Base-by-base conservation (phyloP, 2,329 filamentous ascomycete species). In the Byssoonygena ceratinophila region DNA sequence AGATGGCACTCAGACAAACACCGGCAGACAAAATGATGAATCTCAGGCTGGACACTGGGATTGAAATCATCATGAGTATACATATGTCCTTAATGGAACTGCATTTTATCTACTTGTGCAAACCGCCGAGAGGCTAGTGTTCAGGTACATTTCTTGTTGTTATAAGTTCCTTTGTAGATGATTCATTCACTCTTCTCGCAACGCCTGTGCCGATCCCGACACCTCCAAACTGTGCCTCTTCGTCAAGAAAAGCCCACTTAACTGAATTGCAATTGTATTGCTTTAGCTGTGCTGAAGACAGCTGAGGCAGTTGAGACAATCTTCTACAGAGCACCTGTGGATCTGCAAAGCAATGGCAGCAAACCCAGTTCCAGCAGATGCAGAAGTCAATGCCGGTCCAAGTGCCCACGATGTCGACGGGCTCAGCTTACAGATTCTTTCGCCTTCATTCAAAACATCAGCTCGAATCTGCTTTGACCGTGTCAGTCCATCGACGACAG, bases 401-500 rank as follows among this genome's bases (percentile, higher is more conserved):
- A 34, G 16, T 12, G 7, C 40, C 2, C 22, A 43, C n/a, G 44
- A 41, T 23, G 36, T 23, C 8, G 40, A 45, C 4, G 40, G 49
- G 3, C 49, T 52, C 20, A 60, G 59, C 8, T 57, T 74, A 18
- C 63, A 70, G 55, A 61, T 74, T 20, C 55, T 74, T 5, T 72
- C 70, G 51, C 71, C 71, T 11, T 69, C 69, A 0, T 59, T 67
- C 31, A 63, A 68, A 43, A 57, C 68, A 20, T 64, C 64, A 4
- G 64, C 62, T 39, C 66, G 66, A 12, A 62, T 72, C 44, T 68
- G 65, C 1, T 62, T 75, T 31, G 55, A 64, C 1, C 59, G 65
- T 40, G 52, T 75, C 29, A 58, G 66, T 27, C 58, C 68, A 4
- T 62, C 59, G 45, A 69, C 68, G 1, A 81, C 75, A 1, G 64